Percentiles rank a stretch among this genome's conserved stretches.
Evolutionary conservation across 768 basidiomycete genomes (phyloP).

Genomic region (Suillus hirtellus): DNA sequence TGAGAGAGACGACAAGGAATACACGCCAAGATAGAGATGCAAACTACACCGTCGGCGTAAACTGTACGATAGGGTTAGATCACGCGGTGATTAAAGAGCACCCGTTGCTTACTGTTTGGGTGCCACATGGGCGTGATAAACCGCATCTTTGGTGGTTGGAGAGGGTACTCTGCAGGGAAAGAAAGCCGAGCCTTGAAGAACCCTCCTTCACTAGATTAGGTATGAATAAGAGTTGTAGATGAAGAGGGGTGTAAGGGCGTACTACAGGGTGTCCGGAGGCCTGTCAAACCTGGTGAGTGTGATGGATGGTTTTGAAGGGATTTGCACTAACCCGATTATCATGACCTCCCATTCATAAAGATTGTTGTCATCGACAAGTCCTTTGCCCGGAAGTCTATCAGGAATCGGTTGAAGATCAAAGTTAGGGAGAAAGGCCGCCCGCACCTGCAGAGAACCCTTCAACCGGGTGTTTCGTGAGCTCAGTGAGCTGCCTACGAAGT

Average conservation of each 20-base stretch:
- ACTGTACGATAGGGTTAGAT: slow-evolving; percentile 47
- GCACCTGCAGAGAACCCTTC: slow-evolving; percentile 95
- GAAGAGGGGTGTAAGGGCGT: slow-evolving; percentile 28
- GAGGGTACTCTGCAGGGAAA: slow-evolving; percentile 89
- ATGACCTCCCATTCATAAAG: slow-evolving; percentile 96
- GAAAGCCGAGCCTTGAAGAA: slow-evolving; percentile 90
- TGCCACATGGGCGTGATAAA: slow-evolving; percentile 98
- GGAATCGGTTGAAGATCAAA: slow-evolving; percentile 34
- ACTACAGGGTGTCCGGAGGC: slow-evolving; percentile 93
- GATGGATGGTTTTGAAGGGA: slow-evolving; percentile 16
- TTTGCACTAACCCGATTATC: slow-evolving; percentile 76
- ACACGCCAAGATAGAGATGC: slow-evolving; percentile 87
- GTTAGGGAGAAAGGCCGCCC: slow-evolving; percentile 28
- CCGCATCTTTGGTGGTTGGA: slow-evolving; percentile 92
- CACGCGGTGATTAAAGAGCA: background rate
- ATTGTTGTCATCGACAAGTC: slow-evolving; percentile 93
- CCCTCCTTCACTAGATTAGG: slow-evolving; percentile 76
- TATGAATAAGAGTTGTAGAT: slow-evolving; percentile 11
- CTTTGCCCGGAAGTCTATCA: slow-evolving; percentile 45
- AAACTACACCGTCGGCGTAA: slow-evolving; percentile 90
- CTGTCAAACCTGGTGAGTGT: slow-evolving; percentile 43
- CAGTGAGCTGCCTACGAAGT: slow-evolving; percentile 75
- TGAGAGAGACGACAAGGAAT: background rate
- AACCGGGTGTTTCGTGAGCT: slow-evolving; percentile 90
- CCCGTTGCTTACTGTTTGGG: slow-evolving; percentile 78